Conservation (phyloP, 129 eudicot species). For the Dittrichia graveolens region DNA sequence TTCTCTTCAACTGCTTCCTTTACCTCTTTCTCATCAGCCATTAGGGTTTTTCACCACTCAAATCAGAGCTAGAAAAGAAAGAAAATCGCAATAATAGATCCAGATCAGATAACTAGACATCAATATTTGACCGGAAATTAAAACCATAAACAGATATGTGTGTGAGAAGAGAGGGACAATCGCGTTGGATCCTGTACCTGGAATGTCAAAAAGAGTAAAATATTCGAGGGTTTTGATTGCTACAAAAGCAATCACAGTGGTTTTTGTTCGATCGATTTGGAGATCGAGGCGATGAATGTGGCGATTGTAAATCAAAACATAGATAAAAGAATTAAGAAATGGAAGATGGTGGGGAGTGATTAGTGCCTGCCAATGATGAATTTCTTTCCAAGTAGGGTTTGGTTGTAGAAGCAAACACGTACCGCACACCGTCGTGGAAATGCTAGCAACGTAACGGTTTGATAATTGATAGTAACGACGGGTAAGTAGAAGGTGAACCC, state of each 20-base stretch:
- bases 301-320: background rate
- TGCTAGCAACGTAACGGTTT: conserved; percentile 8
- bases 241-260: conserved; percentile 15
- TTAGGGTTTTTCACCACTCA: conserved; percentile 23
- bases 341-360: conserved; percentile 20
- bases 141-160: background rate
- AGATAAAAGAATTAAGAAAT: conserved; percentile 8
- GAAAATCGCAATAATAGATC: conserved; percentile 17
- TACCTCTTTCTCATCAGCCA: conserved; percentile 37
- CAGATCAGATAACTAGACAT: conserved; percentile 26
- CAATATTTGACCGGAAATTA: background rate
- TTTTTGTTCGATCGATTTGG: conserved; percentile 21
- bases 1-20: conserved; percentile 39
- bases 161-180: conserved; percentile 3
- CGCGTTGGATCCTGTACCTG: conserved; percentile 35
- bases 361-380: background rate
- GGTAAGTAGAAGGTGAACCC: background rate
- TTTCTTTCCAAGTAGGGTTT: conserved; percentile 16
- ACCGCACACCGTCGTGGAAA: conserved; percentile 29
- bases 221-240: conserved; percentile 22
- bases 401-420: conserved; percentile 27
- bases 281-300: conserved; percentile 11
- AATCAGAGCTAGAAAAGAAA: conserved; percentile 10
- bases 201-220: conserved; percentile 18
- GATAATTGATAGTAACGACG: conserved; percentile 7